Conservation (phyloP, 164 flowering plant genomes). For the Cinnamomum micranthum region DNA sequence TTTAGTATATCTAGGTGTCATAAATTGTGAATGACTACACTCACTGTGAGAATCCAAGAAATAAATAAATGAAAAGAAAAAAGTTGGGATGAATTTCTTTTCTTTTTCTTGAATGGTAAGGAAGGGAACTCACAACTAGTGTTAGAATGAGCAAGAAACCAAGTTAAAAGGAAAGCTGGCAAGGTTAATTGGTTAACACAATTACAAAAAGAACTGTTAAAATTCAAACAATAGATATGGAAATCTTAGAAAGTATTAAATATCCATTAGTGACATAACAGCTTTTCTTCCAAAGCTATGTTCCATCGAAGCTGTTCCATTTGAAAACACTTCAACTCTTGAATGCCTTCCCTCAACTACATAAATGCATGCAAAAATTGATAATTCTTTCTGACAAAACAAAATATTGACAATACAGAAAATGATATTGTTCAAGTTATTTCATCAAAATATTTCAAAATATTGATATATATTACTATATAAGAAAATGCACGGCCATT, state of each 20-base stretch:
- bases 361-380: conserved; percentile 9
- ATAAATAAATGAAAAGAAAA: too few relatives aligned
- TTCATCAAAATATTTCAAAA: too few relatives aligned
- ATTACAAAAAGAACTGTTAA: not conserved
- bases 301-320: conserved; percentile 40
- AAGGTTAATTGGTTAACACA: not conserved
- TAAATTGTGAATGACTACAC: not conserved
- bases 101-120: not conserved
- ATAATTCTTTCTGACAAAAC: not conserved
- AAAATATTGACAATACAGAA: not conserved
- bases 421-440: not conserved
- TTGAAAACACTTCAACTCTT: conserved; percentile 46
- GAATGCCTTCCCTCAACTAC: conserved; percentile 50
- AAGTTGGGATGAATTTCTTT: not conserved
- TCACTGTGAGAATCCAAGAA: not conserved
- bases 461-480: not conserved
- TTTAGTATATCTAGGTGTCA: not conserved
- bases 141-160: not conserved
- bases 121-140: not conserved
- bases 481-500: not conserved
- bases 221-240: not conserved
- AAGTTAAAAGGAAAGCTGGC: not conserved
- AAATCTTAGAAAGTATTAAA: not conserved
- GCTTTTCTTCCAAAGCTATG: conserved; percentile 46
- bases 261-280: conserved; percentile 38